These are phyloP conservation scores for Pythium chondricola DNA, from an alignment of 352 stramenopile genomes.

Conservation along the genomic window DNA sequence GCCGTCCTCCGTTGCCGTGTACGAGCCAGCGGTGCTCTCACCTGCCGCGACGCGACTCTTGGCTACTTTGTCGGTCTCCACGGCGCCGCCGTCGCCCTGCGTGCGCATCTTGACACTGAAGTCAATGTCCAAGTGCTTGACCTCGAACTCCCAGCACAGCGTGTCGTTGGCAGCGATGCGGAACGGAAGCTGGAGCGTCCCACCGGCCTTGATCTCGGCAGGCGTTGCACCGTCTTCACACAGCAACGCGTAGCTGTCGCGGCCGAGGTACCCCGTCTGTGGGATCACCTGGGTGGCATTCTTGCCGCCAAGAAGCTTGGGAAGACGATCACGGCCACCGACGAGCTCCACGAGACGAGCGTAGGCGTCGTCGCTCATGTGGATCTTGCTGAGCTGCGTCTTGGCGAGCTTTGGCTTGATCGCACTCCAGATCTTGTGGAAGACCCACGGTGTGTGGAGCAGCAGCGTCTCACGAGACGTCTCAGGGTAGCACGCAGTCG, in stretches of 20 bases:
- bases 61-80: slow-evolving; percentile 49
- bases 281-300: slow-evolving; percentile 45
- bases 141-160: slow-evolving; percentile 70
- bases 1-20: slow-evolving; percentile 55
- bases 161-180: slow-evolving; percentile 65
- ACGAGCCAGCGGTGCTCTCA: slow-evolving; percentile 39
- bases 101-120: slow-evolving; percentile 71
- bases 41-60: slow-evolving; percentile 32
- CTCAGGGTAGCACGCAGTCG: slow-evolving; percentile 62
- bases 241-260: slow-evolving; percentile 55
- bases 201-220: slow-evolving; percentile 56
- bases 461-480: slow-evolving; percentile 48
- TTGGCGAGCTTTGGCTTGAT: slow-evolving; percentile 55
- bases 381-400: slow-evolving; percentile 55
- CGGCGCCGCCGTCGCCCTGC: slow-evolving; percentile 55
- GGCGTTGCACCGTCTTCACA: slow-evolving; percentile 67
- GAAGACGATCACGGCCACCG: slow-evolving; percentile 40
- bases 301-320: slow-evolving; percentile 53
- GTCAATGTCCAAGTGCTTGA: slow-evolving; percentile 55
- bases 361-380: slow-evolving; percentile 45
- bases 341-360: slow-evolving; percentile 39
- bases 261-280: slow-evolving; percentile 54
- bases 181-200: slow-evolving; percentile 58
- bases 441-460: slow-evolving; percentile 63
- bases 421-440: slow-evolving; percentile 59